Evolutionary conservation across 257 asterid genomes (phyloP), one percentile per base, ranked within the genome.

Genomic region (Fraxinus excelsior): DNA sequence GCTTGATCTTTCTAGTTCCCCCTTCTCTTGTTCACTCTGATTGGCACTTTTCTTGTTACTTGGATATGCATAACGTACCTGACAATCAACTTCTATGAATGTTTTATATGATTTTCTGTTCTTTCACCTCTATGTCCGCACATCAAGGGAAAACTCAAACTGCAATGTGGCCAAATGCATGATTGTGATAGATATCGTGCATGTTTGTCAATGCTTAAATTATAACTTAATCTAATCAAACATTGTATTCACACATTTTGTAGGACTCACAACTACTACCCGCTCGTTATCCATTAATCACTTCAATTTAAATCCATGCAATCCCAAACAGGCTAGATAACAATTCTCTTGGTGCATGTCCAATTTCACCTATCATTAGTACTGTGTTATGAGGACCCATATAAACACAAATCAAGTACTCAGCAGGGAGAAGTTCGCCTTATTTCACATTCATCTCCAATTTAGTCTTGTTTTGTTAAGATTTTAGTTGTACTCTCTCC

Each of bases 1-100:
- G 75, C 67, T n/a, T 25, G 12, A 34, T 69, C 80, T 65, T 79
- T 53, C 68, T 82, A 26, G 34, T 71, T 2, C 72, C 72, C 53
- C 38, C 32, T 56, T 12, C 51, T 40, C 60, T 2, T 56, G 3
- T 26, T 82, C 16, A 37, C 66, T 40, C 5, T 67, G 51, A 21
- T 72, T 70, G 68, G 32, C 58, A 68, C 26, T 42, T 42, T 14
- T 5, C 23, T 44, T 51, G 19, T 21, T 67, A 9, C 34, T 3
- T 37, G 8, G 25, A 76, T 32, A 70, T 58, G 65, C 40, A 40
- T 58, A 14, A 42, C 49, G n/a, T 56, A 11, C 32, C 32, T 38
- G 34, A 7, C 18, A 37, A 51, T 51, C 60, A 49, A 3, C 16
- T 49, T 16, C 40, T 16, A 49, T 16, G 4, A 49, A 49, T 49